Evolutionary conservation across 2,329 filamentous ascomycete species (phyloP).

Genomic region (Pseudogymnoascus sp.): DNA sequence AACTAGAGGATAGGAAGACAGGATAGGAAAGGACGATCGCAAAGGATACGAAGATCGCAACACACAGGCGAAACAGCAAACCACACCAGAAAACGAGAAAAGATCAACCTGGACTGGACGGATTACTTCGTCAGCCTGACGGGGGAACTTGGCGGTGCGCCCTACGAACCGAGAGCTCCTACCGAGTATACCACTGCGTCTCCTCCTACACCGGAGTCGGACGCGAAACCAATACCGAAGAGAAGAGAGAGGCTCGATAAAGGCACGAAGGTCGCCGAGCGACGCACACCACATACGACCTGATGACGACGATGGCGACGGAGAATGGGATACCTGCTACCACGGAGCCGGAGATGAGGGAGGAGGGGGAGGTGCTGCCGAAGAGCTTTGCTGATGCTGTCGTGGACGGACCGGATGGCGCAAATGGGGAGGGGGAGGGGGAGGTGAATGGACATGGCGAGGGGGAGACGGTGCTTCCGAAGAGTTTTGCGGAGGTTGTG

Average conservation of each 20-base stretch:
- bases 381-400: neutral
- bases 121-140: neutral
- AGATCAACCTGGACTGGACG: neutral
- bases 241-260: too few relatives aligned
- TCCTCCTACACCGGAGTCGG: neutral
- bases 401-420: neutral
- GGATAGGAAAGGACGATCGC: neutral
- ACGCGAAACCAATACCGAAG: too few relatives aligned
- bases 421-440: neutral
- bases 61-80: neutral
- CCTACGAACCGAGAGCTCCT: neutral
- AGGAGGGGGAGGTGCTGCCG: neutral
- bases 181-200: neutral
- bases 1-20: neutral
- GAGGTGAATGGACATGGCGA: neutral
- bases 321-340: neutral
- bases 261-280: too few relatives aligned
- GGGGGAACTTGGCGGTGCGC: neutral
- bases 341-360: neutral
- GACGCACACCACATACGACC: too few relatives aligned
- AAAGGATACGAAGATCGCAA: neutral
- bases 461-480: constrained; percentile 24
- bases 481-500: constrained; percentile 32
- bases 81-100: neutral
- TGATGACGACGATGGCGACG: too few relatives aligned